Percentiles rank a stretch among this genome's conserved stretches.
Evolutionary conservation across 2,329 filamentous ascomycete species (phyloP).

Genomic region (Fusarium staphyleae): DNA sequence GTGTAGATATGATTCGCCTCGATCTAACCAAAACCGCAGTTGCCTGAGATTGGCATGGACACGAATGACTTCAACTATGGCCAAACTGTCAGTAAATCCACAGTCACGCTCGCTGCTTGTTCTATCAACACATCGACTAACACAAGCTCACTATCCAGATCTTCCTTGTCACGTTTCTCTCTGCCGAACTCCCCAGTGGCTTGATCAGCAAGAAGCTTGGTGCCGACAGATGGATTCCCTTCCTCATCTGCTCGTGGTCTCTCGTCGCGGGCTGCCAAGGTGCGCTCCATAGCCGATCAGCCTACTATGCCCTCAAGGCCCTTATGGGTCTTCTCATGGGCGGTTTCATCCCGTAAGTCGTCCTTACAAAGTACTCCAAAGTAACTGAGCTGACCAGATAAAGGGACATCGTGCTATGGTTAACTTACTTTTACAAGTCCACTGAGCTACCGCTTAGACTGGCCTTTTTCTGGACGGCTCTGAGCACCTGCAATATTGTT

Average conservation of each 20-base stretch:
- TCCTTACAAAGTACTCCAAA: no score
- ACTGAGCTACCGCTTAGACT: conserved; percentile 72
- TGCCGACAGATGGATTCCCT: conserved; percentile 55
- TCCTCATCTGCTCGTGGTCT: conserved; percentile 52
- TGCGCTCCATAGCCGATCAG: conserved; percentile 46
- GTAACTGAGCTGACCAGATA: neutral
- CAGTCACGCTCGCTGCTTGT: neutral
- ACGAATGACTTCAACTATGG: conserved; percentile 57
- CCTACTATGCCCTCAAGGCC: conserved; percentile 52
- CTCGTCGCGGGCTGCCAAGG: conserved; percentile 50
- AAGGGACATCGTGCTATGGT: conserved; percentile 64
- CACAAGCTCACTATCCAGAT: conserved; percentile 41
- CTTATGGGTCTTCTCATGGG: conserved; percentile 57
- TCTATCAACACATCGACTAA: neutral
- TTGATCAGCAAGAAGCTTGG: conserved; percentile 60
- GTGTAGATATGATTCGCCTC: neutral
- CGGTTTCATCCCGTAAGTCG: conserved; percentile 56
- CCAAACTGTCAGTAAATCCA: conserved; percentile 42
- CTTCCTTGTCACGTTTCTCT: conserved; percentile 54
- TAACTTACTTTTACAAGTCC: conserved; percentile 79
- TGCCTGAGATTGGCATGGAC: conserved; percentile 50
- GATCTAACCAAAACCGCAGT: conserved; percentile 30
- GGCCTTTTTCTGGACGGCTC: conserved; percentile 73
- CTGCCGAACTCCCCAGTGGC: conserved; percentile 57
- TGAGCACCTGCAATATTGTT: conserved; percentile 62